Conservation (phyloP, 768 basidiomycete genomes). For the Calocera cornea region DNA sequence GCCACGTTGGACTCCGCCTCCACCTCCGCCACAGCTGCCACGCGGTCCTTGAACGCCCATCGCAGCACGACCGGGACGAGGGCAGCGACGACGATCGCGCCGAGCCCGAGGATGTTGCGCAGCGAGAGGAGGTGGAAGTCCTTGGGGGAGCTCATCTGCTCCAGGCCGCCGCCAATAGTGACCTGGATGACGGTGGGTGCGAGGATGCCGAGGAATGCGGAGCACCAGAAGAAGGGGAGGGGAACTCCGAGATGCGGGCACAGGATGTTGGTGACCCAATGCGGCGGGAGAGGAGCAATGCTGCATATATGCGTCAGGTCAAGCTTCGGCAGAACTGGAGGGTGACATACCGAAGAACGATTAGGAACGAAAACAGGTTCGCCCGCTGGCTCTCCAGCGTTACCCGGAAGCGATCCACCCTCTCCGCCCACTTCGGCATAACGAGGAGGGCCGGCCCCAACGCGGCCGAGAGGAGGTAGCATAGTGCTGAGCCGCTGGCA, state of each 20-base stretch:
- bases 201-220: slow-evolving; percentile 79
- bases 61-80: slow-evolving; percentile 83
- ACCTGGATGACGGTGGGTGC: slow-evolving; percentile 91
- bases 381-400: slow-evolving; percentile 68
- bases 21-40: slow-evolving; percentile 26
- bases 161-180: slow-evolving; percentile 78
- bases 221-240: slow-evolving; percentile 73
- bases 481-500: slow-evolving; percentile 77
- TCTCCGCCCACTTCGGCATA: slow-evolving; percentile 69
- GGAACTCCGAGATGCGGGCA: slow-evolving; percentile 87
- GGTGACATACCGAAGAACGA: slow-evolving; percentile 45
- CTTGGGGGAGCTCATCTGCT: slow-evolving; percentile 85
- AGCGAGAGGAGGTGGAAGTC: slow-evolving; percentile 91
- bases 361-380: slow-evolving; percentile 82
- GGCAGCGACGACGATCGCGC: slow-evolving; percentile 79
- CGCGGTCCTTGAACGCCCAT: slow-evolving; percentile 62
- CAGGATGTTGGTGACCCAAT: slow-evolving; percentile 90
- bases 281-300: slow-evolving; percentile 78
- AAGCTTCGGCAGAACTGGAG: background rate
- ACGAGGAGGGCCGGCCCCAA: slow-evolving; percentile 85
- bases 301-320: slow-evolving; percentile 25
- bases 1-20: slow-evolving; percentile 28
- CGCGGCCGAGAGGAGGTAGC: slow-evolving; percentile 83
- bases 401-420: slow-evolving; percentile 66
- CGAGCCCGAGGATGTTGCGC: slow-evolving; percentile 74